Conservation (phyloP, 371 early-diverging fungal species). For the Sporodiniella umbellata region DNA sequence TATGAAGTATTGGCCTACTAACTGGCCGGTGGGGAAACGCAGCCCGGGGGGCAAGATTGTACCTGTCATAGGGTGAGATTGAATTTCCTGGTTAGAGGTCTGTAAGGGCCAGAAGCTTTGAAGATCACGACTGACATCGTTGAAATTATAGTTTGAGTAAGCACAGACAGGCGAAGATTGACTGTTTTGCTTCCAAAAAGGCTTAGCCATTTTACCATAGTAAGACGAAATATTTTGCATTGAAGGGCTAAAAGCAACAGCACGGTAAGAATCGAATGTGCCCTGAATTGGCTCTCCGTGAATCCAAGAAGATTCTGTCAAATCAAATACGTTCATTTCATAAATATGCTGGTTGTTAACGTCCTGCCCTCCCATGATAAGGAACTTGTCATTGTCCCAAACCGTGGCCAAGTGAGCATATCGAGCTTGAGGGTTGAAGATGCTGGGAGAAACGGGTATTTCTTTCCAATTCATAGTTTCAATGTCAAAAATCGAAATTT, state of each 20-base stretch:
- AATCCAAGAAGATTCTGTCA: slow-evolving; percentile 63
- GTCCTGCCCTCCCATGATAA: slow-evolving; percentile 80
- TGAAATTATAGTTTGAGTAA: slow-evolving; percentile 82
- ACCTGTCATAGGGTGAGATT: slow-evolving; percentile 62
- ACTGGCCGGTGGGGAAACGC: slow-evolving; percentile 72
- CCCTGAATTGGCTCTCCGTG: slow-evolving; percentile 57
- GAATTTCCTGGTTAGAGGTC: slow-evolving; percentile 21
- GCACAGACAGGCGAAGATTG: slow-evolving; percentile 46
- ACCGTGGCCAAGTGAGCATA: slow-evolving; percentile 73
- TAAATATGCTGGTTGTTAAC: slow-evolving; percentile 70
- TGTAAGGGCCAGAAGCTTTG: slow-evolving; percentile 53
- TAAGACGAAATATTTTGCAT: slow-evolving; percentile 3
- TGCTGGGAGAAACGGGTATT: slow-evolving; percentile 42
- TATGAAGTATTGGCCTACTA: slow-evolving; percentile 70
- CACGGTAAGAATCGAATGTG: slow-evolving; percentile 74
- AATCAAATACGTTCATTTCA: slow-evolving; percentile 73
- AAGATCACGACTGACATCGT: slow-evolving; percentile 68
- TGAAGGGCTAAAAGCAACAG: slow-evolving; percentile 45
- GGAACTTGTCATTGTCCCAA: slow-evolving; percentile 51
- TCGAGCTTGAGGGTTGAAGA: slow-evolving; percentile 63
- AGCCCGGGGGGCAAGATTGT: slow-evolving; percentile 68
- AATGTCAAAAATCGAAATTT: slow-evolving; percentile 65
- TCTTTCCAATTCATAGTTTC: slow-evolving; percentile 59
- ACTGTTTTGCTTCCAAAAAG: slow-evolving; percentile 15
- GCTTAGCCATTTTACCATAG: neutral